Evolutionary conservation across 2,329 filamentous ascomycete genomes (phyloP).

Genomic region (Alternaria conjuncta): DNA sequence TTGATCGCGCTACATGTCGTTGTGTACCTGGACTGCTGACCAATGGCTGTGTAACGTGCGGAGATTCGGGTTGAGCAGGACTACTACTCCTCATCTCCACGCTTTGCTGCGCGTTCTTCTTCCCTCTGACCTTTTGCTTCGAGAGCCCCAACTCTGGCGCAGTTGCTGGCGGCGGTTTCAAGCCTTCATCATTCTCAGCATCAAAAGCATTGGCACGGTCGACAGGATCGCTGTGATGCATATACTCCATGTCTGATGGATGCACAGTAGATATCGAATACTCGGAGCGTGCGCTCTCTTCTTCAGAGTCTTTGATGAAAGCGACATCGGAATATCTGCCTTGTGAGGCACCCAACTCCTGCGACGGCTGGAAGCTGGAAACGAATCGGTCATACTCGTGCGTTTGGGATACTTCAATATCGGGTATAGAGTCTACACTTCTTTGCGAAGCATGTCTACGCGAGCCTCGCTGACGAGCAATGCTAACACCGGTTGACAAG

Average conservation of each 20-base stretch:
- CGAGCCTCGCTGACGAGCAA: conserved; percentile 9
- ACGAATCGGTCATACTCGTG: conserved; percentile 20
- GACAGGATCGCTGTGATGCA: conserved; percentile 19
- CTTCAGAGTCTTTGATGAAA: conserved; percentile 42
- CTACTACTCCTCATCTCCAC: conserved; percentile 3
- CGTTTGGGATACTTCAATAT: conserved; percentile 9
- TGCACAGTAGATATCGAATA: conserved; percentile 34
- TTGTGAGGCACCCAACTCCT: conserved; percentile 30
- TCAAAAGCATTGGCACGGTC: background rate
- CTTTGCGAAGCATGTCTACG: conserved; percentile 20
- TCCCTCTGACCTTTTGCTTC: conserved; percentile 1
- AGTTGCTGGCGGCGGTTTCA: conserved; percentile 10
- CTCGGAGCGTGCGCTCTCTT: conserved; percentile 38
- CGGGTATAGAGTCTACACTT: conserved; percentile 15
- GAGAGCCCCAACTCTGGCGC: conserved; percentile 7
- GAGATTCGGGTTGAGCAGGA: conserved; percentile 4
- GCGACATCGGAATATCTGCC: conserved; percentile 31
- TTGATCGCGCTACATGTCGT: conserved; percentile 10
- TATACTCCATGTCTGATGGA: conserved; percentile 22
- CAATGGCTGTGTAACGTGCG: background rate
- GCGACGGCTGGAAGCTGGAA: conserved; percentile 28
- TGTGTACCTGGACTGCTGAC: conserved; percentile 11
- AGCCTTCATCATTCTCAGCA: background rate
- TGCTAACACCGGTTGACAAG: background rate
- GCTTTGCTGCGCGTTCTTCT: conserved; percentile 1